phyloP scores from a whole-genome alignment of 257 asterid genomes.

The Fraxinus quadrangulata region DNA sequence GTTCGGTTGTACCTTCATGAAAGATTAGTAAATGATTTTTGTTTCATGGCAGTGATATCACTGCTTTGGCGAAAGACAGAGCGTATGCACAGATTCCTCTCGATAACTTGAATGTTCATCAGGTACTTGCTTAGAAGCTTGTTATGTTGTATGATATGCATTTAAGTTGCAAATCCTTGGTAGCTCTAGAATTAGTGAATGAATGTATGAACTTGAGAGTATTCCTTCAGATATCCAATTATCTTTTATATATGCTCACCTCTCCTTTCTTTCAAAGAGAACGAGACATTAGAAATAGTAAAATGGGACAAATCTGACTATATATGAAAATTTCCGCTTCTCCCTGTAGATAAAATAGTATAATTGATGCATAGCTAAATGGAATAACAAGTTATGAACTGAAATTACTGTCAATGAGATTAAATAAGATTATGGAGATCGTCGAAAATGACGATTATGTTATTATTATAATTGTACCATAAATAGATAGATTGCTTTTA shows the following conservation, averaged over 20 bases:
- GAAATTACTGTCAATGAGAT: too few species aligned
- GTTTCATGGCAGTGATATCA: conserved; percentile 56
- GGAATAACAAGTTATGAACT: too few species aligned
- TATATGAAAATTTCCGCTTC: too few species aligned
- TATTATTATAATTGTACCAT: too few species aligned
- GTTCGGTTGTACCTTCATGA: conserved; percentile 16
- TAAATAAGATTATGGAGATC: too few species aligned
- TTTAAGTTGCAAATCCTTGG: conserved; percentile 2
- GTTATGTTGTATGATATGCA: background rate
- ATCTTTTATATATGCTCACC: background rate
- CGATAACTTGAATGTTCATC: conserved; percentile 63
- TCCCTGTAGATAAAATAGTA: too few species aligned
- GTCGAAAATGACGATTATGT: too few species aligned
- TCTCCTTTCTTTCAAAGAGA: background rate
- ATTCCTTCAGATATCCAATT: background rate
- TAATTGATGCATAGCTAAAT: too few species aligned
- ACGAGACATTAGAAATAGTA: background rate
- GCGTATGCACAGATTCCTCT: conserved; percentile 65
- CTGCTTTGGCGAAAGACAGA: conserved; percentile 75
- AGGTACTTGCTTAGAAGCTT: conserved; percentile 40
- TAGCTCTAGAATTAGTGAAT: conserved; percentile 7
- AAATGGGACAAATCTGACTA: too few species aligned
- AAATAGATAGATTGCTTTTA: too few species aligned
- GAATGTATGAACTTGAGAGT: background rate
- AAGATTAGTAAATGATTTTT: conserved; percentile 8